Percentiles rank a stretch among this genome's conserved stretches.
Conservation (phyloP, 1,284 basidiomycete genomes). For the Lignosus rhinocerotis region DNA sequence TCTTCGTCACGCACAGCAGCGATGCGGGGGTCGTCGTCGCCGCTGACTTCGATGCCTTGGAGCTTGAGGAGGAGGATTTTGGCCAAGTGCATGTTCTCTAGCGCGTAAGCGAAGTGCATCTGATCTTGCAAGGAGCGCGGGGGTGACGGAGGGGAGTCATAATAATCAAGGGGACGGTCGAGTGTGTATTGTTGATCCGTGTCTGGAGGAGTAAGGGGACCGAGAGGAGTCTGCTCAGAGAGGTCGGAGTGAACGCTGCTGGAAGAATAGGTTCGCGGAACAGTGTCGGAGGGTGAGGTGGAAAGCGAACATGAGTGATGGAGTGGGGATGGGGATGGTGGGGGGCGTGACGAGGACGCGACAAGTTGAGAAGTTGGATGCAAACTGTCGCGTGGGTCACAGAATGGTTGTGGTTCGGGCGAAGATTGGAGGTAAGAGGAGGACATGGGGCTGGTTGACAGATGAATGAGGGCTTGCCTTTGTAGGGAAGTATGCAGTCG, state of each 20-base stretch:
- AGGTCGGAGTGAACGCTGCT: slow-evolving; percentile 35
- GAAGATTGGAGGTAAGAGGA: slow-evolving; percentile 9
- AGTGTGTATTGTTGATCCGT: slow-evolving; percentile 22
- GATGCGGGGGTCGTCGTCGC: slow-evolving; percentile 61
- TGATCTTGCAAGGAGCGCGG: slow-evolving; percentile 58
- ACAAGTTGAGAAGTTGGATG: slow-evolving; percentile 14
- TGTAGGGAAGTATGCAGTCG: slow-evolving; percentile 8
- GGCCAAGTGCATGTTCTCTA: slow-evolving; percentile 63
- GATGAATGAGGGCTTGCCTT: slow-evolving; percentile 15
- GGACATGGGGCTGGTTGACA: slow-evolving; percentile 6
- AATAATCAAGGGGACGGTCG: slow-evolving; percentile 29
- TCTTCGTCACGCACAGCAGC: slow-evolving; percentile 64
- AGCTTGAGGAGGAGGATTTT: slow-evolving; percentile 61
- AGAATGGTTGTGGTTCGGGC: slow-evolving; percentile 9
- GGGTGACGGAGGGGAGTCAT: slow-evolving; percentile 48
- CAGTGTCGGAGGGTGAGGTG: slow-evolving; percentile 25
- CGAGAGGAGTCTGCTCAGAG: slow-evolving; percentile 25
- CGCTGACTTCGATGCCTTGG: slow-evolving; percentile 58
- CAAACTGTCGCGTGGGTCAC: slow-evolving; percentile 11
- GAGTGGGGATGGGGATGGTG: slow-evolving; percentile 17
- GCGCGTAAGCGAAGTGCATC: slow-evolving; percentile 64
- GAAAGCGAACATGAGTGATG: slow-evolving; percentile 20
- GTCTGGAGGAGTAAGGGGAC: slow-evolving; percentile 31
- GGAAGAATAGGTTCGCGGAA: slow-evolving; percentile 24
- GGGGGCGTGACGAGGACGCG: slow-evolving; percentile 27